phyloP scores from a whole-genome alignment of 345 rosid species.

The Eucalyptus leucophloia region DNA sequence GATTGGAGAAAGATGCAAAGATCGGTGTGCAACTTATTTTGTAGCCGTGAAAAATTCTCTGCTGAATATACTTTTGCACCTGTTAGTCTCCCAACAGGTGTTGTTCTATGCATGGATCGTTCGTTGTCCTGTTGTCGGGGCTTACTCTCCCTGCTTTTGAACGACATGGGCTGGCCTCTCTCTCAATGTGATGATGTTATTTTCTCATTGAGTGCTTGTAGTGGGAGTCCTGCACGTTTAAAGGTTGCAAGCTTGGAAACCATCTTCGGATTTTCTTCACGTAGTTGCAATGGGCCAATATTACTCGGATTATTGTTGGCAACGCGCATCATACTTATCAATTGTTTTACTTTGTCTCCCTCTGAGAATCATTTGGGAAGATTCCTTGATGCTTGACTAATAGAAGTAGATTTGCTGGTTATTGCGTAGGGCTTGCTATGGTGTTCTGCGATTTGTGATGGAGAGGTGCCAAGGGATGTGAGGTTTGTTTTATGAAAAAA shows the following conservation, averaged over 20 bases:
- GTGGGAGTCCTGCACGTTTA: background rate
- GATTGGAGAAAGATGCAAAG: background rate
- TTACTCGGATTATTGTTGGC: background rate
- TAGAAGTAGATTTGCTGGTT: background rate
- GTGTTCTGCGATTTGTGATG: constrained; percentile 25
- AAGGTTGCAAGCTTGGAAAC: background rate
- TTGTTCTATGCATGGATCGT: background rate
- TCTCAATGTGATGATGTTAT: background rate
- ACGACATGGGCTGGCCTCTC: background rate
- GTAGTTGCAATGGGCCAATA: background rate
- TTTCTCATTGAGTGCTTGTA: background rate
- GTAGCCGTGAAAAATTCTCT: background rate
- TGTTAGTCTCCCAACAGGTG: background rate
- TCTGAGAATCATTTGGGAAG: background rate
- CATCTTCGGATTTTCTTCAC: background rate
- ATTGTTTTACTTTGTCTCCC: background rate
- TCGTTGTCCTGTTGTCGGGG: background rate
- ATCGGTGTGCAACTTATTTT: background rate
- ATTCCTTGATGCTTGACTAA: background rate
- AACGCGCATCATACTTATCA: background rate
- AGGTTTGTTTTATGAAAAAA: constrained; percentile 1
- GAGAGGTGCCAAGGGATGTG: constrained; percentile 39
- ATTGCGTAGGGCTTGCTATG: constrained; percentile 25
- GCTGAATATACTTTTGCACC: background rate
- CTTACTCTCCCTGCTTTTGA: background rate